Evolutionary conservation across 176 grass and related monocot genomes (phyloP).

Genomic region (Zea luxurians): DNA sequence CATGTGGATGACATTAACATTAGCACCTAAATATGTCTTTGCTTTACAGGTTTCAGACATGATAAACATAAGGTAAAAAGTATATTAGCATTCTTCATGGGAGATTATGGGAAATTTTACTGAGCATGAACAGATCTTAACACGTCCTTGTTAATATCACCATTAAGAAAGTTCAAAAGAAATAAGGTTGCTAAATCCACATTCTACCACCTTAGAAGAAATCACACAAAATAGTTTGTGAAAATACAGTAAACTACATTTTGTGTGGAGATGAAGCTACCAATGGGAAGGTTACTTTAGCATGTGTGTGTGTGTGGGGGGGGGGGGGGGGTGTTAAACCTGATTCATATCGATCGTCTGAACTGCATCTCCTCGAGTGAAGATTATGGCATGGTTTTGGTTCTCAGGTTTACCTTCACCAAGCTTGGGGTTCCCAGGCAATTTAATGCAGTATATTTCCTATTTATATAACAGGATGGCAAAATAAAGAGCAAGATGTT

Average conservation of each 20-base stretch:
- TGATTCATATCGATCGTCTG: conserved; percentile 99
- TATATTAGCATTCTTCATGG: background rate
- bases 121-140: background rate
- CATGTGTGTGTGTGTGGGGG: background rate
- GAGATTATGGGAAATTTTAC: conserved; percentile 2
- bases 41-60: background rate
- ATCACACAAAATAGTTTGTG: conserved; percentile 1
- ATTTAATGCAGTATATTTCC: conserved; percentile 96
- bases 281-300: background rate
- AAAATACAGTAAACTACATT: background rate
- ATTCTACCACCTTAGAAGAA: background rate
- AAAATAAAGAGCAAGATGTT: conserved; percentile 31
- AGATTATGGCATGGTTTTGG: conserved; percentile 98
- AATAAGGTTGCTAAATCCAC: background rate
- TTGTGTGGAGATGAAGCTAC: background rate
- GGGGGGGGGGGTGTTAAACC: conserved; percentile 31
- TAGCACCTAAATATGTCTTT: conserved; percentile 13
- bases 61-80: background rate
- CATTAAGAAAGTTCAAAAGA: background rate
- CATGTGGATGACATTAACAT: background rate
- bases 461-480: conserved; percentile 32
- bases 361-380: conserved; percentile 87
- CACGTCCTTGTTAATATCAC: conserved; percentile 13
- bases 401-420: conserved; percentile 99
- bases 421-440: conserved; percentile 93